These are phyloP conservation scores for Plasmodium falciparum DNA, from an alignment of 169 alveolate genomes.

Conservation along the genomic window DNA sequence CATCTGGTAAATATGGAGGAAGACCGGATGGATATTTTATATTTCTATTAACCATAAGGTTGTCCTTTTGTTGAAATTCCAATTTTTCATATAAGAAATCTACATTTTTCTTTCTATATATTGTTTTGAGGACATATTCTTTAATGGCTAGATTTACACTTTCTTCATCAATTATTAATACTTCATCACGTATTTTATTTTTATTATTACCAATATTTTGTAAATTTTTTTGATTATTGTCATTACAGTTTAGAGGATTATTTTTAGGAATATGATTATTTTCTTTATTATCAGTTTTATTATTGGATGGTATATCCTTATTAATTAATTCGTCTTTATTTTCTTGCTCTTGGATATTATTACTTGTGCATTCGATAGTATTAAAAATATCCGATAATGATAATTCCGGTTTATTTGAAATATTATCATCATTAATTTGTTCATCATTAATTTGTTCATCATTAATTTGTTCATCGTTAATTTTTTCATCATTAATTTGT, in stretches of 20 bases:
- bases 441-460: too few relatives aligned
- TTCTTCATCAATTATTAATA: constrained; percentile 54
- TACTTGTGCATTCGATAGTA: too few relatives aligned
- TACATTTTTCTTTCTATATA: constrained; percentile 55
- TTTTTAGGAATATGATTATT: neutral
- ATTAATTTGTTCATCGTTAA: too few relatives aligned
- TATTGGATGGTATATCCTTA: neutral
- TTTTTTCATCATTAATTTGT: too few relatives aligned
- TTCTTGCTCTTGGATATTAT: neutral
- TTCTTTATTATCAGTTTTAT: constrained; percentile 1
- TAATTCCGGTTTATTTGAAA: too few relatives aligned
- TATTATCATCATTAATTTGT: too few relatives aligned
- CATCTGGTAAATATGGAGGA: constrained; percentile 76
- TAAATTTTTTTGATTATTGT: neutral
- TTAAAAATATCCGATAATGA: too few relatives aligned
- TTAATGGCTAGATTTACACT: constrained; percentile 60
- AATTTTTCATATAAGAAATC: constrained; percentile 48
- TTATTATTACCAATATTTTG: constrained; percentile 5
- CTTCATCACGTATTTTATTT: constrained; percentile 5
- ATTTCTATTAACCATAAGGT: constrained; percentile 18
- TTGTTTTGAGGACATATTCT: constrained; percentile 54
- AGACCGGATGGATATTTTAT: constrained; percentile 57
- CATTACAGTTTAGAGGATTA: neutral
- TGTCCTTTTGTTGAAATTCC: constrained; percentile 22
- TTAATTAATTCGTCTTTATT: neutral